Evolutionary conservation across 2,329 filamentous ascomycete species (phyloP).

Genomic region (Exophiala aquamarina): DNA sequence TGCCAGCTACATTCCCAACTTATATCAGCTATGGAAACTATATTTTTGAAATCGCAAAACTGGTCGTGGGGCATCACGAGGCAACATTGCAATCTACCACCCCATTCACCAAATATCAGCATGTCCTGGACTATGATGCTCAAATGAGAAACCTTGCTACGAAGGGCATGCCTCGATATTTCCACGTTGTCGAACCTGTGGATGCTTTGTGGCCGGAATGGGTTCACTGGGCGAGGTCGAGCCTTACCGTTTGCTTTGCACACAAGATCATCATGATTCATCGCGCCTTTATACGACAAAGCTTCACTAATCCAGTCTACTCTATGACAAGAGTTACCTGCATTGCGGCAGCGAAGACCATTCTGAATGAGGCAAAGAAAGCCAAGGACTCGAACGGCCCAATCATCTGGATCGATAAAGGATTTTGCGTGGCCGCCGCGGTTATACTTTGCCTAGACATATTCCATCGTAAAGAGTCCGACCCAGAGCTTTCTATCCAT

Average conservation of each 20-base stretch:
- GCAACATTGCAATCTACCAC: constrained; percentile 35
- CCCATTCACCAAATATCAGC: constrained; percentile 40
- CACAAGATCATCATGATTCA: constrained; percentile 49
- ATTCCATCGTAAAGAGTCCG: constrained; percentile 31
- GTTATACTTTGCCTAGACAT: constrained; percentile 40
- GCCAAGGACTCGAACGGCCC: constrained; percentile 36
- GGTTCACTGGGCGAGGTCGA: constrained; percentile 37
- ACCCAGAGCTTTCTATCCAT: constrained; percentile 14
- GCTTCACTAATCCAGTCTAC: constrained; percentile 43
- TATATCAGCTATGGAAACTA: constrained; percentile 39
- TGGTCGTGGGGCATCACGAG: constrained; percentile 38
- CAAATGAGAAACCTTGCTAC: constrained; percentile 35
- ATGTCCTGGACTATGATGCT: constrained; percentile 42
- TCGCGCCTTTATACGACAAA: constrained; percentile 41
- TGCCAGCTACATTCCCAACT: constrained; percentile 30
- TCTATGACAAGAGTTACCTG: constrained; percentile 44
- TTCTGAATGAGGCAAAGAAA: constrained; percentile 39
- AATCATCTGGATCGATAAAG: constrained; percentile 43
- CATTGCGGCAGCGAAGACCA: constrained; percentile 40
- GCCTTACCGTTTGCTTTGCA: constrained; percentile 34
- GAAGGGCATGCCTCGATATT: constrained; percentile 36
- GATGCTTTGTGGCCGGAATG: constrained; percentile 42
- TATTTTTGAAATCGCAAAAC: constrained; percentile 39
- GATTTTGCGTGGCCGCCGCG: constrained; percentile 39
- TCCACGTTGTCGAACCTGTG: constrained; percentile 35